Percentiles rank a stretch among this genome's conserved stretches.
phyloP scores from a whole-genome alignment of 2,329 filamentous ascomycete species.

The Aspergillus jensenii region DNA sequence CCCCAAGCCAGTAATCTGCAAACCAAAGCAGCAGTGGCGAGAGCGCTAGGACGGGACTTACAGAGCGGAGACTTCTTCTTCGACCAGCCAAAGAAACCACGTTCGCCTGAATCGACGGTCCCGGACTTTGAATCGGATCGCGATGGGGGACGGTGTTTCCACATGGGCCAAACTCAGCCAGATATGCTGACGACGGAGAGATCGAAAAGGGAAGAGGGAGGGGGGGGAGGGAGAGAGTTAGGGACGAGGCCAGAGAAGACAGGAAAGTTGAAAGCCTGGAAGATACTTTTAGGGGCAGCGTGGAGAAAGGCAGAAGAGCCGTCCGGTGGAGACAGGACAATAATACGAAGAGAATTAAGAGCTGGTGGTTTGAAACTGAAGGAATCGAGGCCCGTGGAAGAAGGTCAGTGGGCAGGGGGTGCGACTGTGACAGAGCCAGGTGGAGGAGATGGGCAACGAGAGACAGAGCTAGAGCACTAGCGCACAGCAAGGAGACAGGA shows the following conservation, averaged over 20 bases:
- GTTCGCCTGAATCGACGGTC: conserved; percentile 35
- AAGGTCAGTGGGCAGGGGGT: neutral
- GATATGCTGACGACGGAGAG: conserved; percentile 16
- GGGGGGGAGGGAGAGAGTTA: conserved; percentile 10
- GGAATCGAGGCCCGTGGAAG: conserved; percentile 2
- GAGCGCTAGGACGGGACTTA: conserved; percentile 21
- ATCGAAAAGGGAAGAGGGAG: conserved; percentile 14
- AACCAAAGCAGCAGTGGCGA: conserved; percentile 7
- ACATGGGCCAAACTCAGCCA: conserved; percentile 31
- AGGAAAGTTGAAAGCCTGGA: conserved; percentile 1
- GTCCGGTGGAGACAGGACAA: neutral
- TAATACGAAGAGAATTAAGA: conserved; percentile 1
- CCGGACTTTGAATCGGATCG: conserved; percentile 41
- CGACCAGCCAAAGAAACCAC: conserved; percentile 37
- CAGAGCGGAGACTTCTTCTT: conserved; percentile 35
- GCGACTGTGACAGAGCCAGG: neutral
- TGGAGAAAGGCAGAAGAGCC: neutral
- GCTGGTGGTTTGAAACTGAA: conserved; percentile 6
- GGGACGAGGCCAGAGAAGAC: conserved; percentile 11
- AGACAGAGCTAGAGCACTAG: conserved; percentile 5
- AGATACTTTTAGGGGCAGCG: neutral
- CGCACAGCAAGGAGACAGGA: neutral
- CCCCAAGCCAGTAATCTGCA: neutral
- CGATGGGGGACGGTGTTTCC: conserved; percentile 42
- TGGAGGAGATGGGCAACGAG: conserved; percentile 1